These are phyloP conservation scores for Fusarium pilosicola DNA, from an alignment of 2,329 filamentous ascomycete species.

Conservation along the genomic window DNA sequence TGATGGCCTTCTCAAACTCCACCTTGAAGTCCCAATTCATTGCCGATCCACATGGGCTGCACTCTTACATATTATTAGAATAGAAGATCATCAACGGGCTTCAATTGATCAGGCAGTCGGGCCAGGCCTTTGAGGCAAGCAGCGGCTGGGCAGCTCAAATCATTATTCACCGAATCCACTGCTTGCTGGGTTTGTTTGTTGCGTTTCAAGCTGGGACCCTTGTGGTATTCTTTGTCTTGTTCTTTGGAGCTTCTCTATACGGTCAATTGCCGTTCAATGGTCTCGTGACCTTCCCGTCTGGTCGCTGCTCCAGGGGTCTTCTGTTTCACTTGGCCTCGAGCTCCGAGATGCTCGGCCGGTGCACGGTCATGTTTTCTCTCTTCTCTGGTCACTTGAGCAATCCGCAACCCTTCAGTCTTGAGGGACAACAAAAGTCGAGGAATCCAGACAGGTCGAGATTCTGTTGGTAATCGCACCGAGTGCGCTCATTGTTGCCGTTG, in stretches of 20 bases:
- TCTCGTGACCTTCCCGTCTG: slow-evolving; percentile 33
- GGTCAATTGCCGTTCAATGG: slow-evolving; percentile 11
- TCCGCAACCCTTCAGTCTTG: slow-evolving; percentile 8
- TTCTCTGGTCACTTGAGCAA: slow-evolving; percentile 4
- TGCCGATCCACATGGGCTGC: slow-evolving; percentile 20
- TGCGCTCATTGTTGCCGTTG: background rate
- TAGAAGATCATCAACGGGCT: slow-evolving; percentile 27
- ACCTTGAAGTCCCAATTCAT: background rate
- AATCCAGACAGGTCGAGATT: background rate
- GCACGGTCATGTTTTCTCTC: background rate
- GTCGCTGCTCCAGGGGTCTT: slow-evolving; percentile 21
- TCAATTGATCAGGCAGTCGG: slow-evolving; percentile 20
- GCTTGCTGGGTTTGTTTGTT: slow-evolving; percentile 21
- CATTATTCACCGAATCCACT: slow-evolving; percentile 8
- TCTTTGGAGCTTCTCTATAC: slow-evolving; percentile 24
- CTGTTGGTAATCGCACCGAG: background rate
- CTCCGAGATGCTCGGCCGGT: slow-evolving; percentile 30
- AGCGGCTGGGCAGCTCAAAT: slow-evolving; percentile 11
- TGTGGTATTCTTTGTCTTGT: slow-evolving; percentile 10
- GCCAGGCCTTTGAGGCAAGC: background rate
- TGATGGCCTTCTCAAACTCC: slow-evolving; percentile 4
- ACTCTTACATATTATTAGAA: background rate
- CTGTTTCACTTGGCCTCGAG: slow-evolving; percentile 10
- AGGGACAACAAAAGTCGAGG: background rate
- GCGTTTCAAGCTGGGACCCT: slow-evolving; percentile 4